Evolutionary conservation across 805 yeast species (phyloP).

Genomic region (Pichia deserticola): DNA sequence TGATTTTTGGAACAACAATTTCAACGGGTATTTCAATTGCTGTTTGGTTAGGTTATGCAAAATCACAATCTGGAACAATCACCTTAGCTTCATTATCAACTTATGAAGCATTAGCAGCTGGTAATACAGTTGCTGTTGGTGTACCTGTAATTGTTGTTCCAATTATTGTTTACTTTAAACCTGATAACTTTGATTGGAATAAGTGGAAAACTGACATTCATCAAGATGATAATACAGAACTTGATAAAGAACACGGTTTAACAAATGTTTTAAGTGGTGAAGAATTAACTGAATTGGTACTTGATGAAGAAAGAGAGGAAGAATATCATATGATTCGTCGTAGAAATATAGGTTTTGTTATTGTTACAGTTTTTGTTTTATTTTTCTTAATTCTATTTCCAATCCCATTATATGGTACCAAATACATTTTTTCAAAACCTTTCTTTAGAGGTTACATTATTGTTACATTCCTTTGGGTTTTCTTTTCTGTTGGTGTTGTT

Average conservation of each 20-base stretch:
- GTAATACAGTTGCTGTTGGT: constrained; percentile 48
- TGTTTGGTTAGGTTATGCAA: constrained; percentile 32
- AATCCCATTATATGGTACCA: constrained; percentile 35
- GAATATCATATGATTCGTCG: constrained; percentile 21
- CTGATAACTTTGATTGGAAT: constrained; percentile 45
- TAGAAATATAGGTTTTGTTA: constrained; percentile 22
- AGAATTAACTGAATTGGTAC: constrained; percentile 23
- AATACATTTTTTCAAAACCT: constrained; percentile 30
- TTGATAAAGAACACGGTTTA: constrained; percentile 27
- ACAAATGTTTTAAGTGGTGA: constrained; percentile 23
- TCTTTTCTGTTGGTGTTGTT: constrained; percentile 32
- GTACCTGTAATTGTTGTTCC: constrained; percentile 41
- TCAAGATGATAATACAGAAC: constrained; percentile 34
- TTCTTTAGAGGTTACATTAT: constrained; percentile 34
- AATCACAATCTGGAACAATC: constrained; percentile 21
- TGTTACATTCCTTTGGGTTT: constrained; percentile 34
- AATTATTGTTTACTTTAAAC: constrained; percentile 35
- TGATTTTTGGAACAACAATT: constrained; percentile 36
- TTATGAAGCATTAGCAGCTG: constrained; percentile 48
- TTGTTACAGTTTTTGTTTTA: constrained; percentile 22
- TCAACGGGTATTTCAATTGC: constrained; percentile 41
- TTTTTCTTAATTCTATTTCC: constrained; percentile 29
- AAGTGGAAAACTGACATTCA: constrained; percentile 35
- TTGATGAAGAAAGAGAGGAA: constrained; percentile 17
- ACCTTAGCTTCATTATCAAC: constrained; percentile 34